These are phyloP conservation scores for Thielaviopsis punctulata DNA, from an alignment of 2,329 filamentous ascomycete species.

Conservation along the genomic window DNA sequence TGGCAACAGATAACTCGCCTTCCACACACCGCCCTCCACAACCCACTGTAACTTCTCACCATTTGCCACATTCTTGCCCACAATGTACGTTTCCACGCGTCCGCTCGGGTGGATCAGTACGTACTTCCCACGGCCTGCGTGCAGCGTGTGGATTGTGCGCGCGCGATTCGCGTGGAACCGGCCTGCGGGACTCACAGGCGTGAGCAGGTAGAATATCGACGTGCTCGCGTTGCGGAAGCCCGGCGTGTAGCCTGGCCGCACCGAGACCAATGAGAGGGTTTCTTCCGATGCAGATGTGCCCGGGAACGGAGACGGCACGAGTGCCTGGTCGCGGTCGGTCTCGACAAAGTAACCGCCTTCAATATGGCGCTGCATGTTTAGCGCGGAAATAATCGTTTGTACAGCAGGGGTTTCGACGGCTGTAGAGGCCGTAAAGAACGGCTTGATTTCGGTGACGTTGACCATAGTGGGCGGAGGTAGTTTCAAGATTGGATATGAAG, in stretches of 20 bases:
- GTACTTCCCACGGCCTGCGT: conserved; percentile 45
- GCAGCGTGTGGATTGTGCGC: conserved; percentile 47
- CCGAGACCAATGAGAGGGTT: conserved; percentile 19
- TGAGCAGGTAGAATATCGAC: conserved; percentile 48
- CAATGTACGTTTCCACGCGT: conserved; percentile 39
- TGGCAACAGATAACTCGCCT: conserved; percentile 42
- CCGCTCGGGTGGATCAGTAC: conserved; percentile 43
- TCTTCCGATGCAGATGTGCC: conserved; percentile 20
- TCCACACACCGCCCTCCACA: conserved; percentile 51
- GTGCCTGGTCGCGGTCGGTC: conserved; percentile 36
- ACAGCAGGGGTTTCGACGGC: conserved; percentile 11
- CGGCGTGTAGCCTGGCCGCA: conserved; percentile 22
- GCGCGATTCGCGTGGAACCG: conserved; percentile 46
- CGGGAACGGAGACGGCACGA: conserved; percentile 37
- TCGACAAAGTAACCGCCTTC: conserved; percentile 49
- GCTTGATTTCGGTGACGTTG: conserved; percentile 11
- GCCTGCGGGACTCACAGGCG: conserved; percentile 35
- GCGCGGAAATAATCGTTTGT: conserved; percentile 18
- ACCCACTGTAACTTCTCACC: conserved; percentile 52
- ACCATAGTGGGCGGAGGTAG: not conserved
- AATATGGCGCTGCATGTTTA: conserved; percentile 36
- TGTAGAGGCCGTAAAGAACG: conserved; percentile 9
- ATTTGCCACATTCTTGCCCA: conserved; percentile 36
- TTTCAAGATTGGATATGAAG: not conserved
- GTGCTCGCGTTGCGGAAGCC: conserved; percentile 36